phyloP scores from a whole-genome alignment of 169 alveolate species.

The Plasmodium coatneyi region DNA sequence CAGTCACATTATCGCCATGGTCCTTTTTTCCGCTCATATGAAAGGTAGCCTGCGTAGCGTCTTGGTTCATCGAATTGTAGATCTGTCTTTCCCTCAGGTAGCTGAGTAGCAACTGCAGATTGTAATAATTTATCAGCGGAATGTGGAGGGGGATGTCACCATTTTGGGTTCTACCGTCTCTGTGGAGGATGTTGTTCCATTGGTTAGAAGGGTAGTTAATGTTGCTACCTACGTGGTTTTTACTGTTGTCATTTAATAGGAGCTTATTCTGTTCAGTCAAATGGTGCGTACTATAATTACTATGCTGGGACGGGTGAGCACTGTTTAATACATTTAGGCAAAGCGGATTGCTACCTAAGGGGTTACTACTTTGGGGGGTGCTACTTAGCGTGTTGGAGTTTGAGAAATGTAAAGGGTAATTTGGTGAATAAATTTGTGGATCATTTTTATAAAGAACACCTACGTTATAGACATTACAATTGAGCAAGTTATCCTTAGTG shows the following conservation, averaged over 20 bases:
- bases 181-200: neutral
- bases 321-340: constrained; percentile 10
- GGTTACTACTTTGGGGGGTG: neutral
- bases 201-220: neutral
- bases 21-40: neutral
- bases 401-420: neutral
- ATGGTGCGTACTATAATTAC: neutral
- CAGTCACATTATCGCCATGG: neutral
- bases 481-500: neutral
- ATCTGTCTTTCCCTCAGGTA: constrained; percentile 15
- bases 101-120: constrained; percentile 38
- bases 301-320: neutral
- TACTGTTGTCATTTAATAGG: neutral
- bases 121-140: constrained; percentile 40
- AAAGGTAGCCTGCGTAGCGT: neutral
- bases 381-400: neutral
- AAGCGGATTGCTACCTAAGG: neutral
- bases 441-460: neutral
- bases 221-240: neutral
- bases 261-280: neutral
- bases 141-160: neutral
- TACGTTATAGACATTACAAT: constrained; percentile 1
- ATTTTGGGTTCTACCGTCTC: constrained; percentile 8
- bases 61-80: constrained; percentile 19
- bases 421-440: neutral